Evolutionary conservation across 2,329 filamentous ascomycete genomes (phyloP).

Genomic region (Phialophora macrospora): DNA sequence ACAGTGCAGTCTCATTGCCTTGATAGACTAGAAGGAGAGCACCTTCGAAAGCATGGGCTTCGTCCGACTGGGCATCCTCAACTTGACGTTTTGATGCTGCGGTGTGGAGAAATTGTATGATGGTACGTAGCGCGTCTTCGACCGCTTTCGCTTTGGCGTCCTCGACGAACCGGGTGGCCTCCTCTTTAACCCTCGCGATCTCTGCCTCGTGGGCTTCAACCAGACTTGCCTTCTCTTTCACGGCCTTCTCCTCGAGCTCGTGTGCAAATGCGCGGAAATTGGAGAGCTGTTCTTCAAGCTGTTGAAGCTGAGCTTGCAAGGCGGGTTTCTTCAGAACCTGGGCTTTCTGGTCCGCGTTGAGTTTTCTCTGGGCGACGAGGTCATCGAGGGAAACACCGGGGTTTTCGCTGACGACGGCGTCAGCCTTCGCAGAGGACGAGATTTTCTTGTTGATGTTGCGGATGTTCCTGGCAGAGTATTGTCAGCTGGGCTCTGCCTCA

Average conservation of each 20-base stretch:
- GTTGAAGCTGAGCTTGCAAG: conserved; percentile 60
- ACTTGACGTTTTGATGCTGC: conserved; percentile 65
- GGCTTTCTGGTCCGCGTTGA: conserved; percentile 69
- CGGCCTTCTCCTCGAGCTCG: conserved; percentile 62
- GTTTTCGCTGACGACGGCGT: conserved; percentile 65
- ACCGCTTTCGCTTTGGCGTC: conserved; percentile 55
- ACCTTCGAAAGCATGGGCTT: conserved; percentile 67
- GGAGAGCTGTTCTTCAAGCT: conserved; percentile 65
- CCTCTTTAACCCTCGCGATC: conserved; percentile 58
- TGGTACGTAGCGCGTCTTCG: conserved; percentile 60
- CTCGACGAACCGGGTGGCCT: conserved; percentile 56
- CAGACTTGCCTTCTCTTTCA: conserved; percentile 61
- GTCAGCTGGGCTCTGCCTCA: conserved; percentile 15
- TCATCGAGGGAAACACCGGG: conserved; percentile 65
- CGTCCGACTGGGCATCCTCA: conserved; percentile 62
- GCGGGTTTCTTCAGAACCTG: conserved; percentile 67
- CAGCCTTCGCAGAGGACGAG: conserved; percentile 65
- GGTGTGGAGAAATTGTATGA: conserved; percentile 67
- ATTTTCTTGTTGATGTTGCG: conserved; percentile 95
- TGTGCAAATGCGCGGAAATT: conserved; percentile 65
- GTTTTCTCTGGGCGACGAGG: conserved; percentile 65
- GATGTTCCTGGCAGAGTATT: conserved; percentile 67
- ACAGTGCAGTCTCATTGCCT: conserved; percentile 63
- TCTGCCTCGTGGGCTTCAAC: conserved; percentile 61
- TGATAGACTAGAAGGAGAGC: conserved; percentile 67